phyloP scores from a whole-genome alignment of 1,284 basidiomycete species.

The Cryptococcus depauperatus region DNA sequence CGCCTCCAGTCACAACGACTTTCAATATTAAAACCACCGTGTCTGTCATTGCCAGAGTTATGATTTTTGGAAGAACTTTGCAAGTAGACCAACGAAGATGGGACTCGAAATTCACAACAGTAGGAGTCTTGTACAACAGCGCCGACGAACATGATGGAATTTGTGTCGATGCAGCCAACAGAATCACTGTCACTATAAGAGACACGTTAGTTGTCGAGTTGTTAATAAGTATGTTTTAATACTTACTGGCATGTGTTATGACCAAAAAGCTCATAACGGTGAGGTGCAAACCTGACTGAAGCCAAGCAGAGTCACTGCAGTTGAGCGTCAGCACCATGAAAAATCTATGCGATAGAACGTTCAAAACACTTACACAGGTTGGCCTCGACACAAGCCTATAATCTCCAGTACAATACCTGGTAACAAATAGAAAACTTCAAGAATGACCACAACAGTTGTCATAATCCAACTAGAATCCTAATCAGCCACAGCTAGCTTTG shows the following conservation, averaged over 20 bases:
- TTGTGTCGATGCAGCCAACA: constrained; percentile 6
- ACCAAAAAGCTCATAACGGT: constrained; percentile 8
- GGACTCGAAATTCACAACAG: constrained; percentile 8
- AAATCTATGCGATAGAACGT: background rate
- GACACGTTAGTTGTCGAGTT: background rate
- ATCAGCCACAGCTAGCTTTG: background rate
- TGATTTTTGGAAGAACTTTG: constrained; percentile 6
- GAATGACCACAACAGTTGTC: constrained; percentile 4
- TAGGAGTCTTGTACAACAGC: constrained; percentile 3
- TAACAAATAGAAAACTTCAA: constrained; percentile 14
- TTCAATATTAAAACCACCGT: constrained; percentile 3
- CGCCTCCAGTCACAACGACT: constrained; percentile 3
- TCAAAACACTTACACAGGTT: constrained; percentile 12
- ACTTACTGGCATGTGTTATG: constrained; percentile 6
- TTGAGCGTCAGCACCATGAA: no score
- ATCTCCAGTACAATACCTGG: constrained; percentile 14
- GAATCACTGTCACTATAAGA: constrained; percentile 4
- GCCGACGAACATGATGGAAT: constrained; percentile 9
- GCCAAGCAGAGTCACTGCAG: constrained; percentile 12
- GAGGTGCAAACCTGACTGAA: constrained; percentile 12
- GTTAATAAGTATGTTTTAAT: no score
- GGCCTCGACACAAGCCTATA: constrained; percentile 10
- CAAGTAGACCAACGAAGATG: constrained; percentile 13
- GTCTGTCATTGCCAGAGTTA: constrained; percentile 6
- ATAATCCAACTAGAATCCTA: constrained; percentile 11